A percentile compares a stretch with the other conserved stretches of the same genome.
Evolutionary conservation across 805 yeast genomes (phyloP).

Genomic region (Candida anglica): DNA sequence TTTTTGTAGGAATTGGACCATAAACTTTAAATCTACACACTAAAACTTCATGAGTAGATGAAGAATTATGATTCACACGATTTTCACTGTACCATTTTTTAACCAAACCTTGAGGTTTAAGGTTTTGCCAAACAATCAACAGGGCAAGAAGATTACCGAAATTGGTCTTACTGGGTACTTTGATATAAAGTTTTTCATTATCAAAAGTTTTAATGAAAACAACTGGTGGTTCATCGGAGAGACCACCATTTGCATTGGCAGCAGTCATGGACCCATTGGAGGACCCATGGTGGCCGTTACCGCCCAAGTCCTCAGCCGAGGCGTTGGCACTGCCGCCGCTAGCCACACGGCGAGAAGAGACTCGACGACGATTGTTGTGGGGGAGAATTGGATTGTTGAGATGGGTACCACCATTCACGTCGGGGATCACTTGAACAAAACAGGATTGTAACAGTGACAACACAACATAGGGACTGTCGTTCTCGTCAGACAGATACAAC

Average conservation of each 20-base stretch:
- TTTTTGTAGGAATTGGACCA: constrained; percentile 53
- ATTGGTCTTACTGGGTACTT: constrained; percentile 29
- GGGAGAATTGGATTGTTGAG: constrained; percentile 2
- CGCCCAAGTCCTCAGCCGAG: neutral
- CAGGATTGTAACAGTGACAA: constrained; percentile 36
- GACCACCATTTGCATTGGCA: neutral
- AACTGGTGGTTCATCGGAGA: constrained; percentile 28
- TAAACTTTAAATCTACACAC: constrained; percentile 64
- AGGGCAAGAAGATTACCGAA: constrained; percentile 43
- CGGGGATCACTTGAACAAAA: constrained; percentile 32
- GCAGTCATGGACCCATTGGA: neutral
- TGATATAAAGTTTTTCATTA: constrained; percentile 33
- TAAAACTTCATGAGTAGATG: constrained; percentile 37
- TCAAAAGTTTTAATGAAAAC: constrained; percentile 39
- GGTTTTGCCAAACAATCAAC: constrained; percentile 54
- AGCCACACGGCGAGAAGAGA: neutral
- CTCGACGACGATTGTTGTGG: neutral
- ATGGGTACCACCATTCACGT: constrained; percentile 8
- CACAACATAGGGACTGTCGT: constrained; percentile 24
- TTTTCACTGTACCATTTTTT: constrained; percentile 50
- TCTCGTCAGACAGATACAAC: constrained; percentile 27
- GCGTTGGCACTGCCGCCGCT: neutral
- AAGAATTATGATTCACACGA: constrained; percentile 14
- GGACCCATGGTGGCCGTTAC: neutral
- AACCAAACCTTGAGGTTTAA: constrained; percentile 49